Conservation (phyloP, 805 yeast species). For the Saccharomycopsis sp. region DNA sequence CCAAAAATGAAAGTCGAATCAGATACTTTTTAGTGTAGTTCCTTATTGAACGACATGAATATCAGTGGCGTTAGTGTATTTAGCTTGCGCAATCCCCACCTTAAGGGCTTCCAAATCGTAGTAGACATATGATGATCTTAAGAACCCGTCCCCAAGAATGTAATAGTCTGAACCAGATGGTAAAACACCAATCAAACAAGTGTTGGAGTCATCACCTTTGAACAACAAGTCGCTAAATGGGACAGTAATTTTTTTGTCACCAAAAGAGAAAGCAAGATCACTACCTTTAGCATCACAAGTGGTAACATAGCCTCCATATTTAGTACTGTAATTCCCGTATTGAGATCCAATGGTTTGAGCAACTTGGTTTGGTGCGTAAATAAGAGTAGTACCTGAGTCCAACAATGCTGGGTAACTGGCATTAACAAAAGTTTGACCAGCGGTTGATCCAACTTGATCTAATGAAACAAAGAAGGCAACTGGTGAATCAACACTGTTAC, state of each 20-base stretch:
- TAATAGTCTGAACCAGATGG: constrained; percentile 30
- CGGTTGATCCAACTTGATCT: constrained; percentile 1
- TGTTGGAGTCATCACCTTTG: constrained; percentile 15
- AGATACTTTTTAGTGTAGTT: no score
- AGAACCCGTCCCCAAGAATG: constrained; percentile 48
- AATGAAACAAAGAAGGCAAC: constrained; percentile 40
- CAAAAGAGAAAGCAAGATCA: constrained; percentile 43
- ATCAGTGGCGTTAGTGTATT: constrained; percentile 24
- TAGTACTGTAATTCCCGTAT: constrained; percentile 30
- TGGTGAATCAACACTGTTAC: constrained; percentile 35
- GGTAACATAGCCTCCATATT: constrained; percentile 39
- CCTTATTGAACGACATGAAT: no score
- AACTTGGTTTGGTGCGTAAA: constrained; percentile 37
- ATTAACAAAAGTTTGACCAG: constrained; percentile 19
- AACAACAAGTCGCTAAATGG: constrained; percentile 36
- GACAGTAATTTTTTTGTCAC: constrained; percentile 46
- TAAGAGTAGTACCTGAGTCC: constrained; percentile 54
- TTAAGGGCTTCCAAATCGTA: constrained; percentile 43
- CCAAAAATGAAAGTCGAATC: no score
- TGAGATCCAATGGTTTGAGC: constrained; percentile 24
- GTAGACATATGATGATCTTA: constrained; percentile 46
- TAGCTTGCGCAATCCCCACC: constrained; percentile 43
- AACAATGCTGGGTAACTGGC: constrained; percentile 34
- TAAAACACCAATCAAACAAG: constrained; percentile 41
- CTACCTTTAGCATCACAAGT: constrained; percentile 36